Evolutionary conservation across 805 yeast genomes (phyloP), one percentile per base, ranked within the genome.

Genomic region (Starmera caribaea): DNA sequence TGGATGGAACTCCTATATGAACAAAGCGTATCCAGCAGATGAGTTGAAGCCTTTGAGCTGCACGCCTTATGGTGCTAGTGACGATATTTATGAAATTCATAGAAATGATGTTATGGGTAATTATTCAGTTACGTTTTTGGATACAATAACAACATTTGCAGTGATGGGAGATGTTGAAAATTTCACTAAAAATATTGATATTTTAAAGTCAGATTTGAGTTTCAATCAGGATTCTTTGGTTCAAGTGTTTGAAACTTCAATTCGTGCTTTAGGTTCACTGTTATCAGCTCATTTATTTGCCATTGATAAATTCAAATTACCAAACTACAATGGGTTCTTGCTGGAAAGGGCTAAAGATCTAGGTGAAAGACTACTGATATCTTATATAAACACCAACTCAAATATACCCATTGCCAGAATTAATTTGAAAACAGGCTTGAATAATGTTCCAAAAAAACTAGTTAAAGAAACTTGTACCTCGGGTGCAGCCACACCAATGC

Each of bases 21-120:
- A 59, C 2, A 52, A 69, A 50, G 97, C 85, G 0, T 86, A 73
- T 49, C 97, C 97, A 0, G 73, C 64, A 17, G 97, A 89, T 58
- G 94, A 88, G 53, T 74, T 89, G 8, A 61, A 69, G 30, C 97
- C 97, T 0, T 50, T 84, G 11, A 57, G 80, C 0, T 89, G 97
- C 55, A 57, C 54, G 16, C 81, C 87, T 0, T 73, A 75, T 38
- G 81, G 79, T 3, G 76, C 87, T 11, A 87, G 85, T 51, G 59
- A 58, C 0, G 67, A 81, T 48, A 52, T 68, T 2, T 51, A 58
- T 7, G 79, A 87, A 50, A 65, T 73, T 3, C 74, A 73, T 16
- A 63, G 81, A 35, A 87, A 86, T 54, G 97, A 89, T 54, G 92
- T 82, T 0, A 57, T 87, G 63, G 97, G 97, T 0, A 87, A 87